phyloP scores from a whole-genome alignment of 2,329 filamentous ascomycete species.

The Sclerotinia glacialis region DNA sequence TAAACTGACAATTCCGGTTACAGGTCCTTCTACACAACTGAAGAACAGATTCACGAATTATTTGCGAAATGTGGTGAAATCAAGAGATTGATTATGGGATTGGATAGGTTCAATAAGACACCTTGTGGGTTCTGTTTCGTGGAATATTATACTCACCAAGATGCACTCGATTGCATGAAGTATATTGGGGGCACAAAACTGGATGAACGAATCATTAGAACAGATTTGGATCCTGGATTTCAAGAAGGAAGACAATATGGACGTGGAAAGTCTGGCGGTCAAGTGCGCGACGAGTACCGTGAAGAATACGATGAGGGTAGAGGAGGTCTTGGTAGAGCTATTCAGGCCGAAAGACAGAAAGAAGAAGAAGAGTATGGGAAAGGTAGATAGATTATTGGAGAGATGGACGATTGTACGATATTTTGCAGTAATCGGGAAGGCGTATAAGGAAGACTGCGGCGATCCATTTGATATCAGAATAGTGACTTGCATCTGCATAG shows the following conservation, averaged over 20 bases:
- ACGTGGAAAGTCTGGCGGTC: constrained; percentile 89
- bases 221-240: constrained; percentile 93
- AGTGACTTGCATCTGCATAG: constrained; percentile 17
- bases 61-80: constrained; percentile 97
- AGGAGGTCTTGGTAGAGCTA: constrained; percentile 80
- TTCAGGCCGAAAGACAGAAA: constrained; percentile 60
- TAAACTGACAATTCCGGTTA: neutral
- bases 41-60: constrained; percentile 97
- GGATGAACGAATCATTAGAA: constrained; percentile 93
- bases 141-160: constrained; percentile 97
- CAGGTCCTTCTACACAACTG: constrained; percentile 95
- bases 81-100: constrained; percentile 95
- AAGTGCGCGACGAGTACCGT: constrained; percentile 95
- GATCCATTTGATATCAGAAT: constrained; percentile 16
- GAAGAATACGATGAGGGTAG: constrained; percentile 95
- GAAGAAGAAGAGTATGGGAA: constrained; percentile 60
- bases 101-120: constrained; percentile 95
- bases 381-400: constrained; percentile 45
- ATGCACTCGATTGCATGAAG: constrained; percentile 97
- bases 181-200: constrained; percentile 98
- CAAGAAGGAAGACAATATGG: constrained; percentile 95
- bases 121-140: constrained; percentile 99
- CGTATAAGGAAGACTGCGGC: constrained; percentile 20
- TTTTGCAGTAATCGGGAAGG: constrained; percentile 5
- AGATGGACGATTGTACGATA: constrained; percentile 25